A percentile compares a stretch with the other conserved stretches of the same genome.
phyloP scores from a whole-genome alignment of 75 land plant genomes.

The Sequoiadendron giganteum region DNA sequence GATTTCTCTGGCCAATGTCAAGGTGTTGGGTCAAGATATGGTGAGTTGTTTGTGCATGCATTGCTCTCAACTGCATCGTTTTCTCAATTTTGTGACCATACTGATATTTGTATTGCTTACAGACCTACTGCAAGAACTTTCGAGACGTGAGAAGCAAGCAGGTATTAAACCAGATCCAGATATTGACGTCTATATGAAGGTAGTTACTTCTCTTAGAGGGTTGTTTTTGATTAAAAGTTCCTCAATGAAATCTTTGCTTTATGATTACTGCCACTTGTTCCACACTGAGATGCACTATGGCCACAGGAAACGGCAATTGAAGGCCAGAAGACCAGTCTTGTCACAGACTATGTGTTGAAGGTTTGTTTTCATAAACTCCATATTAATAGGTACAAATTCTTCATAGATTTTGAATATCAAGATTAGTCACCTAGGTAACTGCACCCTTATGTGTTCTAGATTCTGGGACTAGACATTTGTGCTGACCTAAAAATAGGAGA shows the following conservation, averaged over 20 bases:
- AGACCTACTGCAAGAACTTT: slow-evolving; percentile 44
- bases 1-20: slow-evolving; percentile 84
- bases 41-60: slow-evolving; percentile 11
- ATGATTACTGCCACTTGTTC: not conserved
- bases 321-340: slow-evolving; percentile 24
- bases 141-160: slow-evolving; percentile 43
- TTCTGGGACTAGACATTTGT: slow-evolving; percentile 39
- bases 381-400: not conserved
- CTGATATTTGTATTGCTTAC: not conserved
- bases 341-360: slow-evolving; percentile 47
- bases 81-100: not conserved
- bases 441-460: slow-evolving; percentile 23
- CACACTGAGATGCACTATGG: not conserved
- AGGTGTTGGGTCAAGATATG: slow-evolving; percentile 50
- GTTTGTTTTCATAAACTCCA: not conserved
- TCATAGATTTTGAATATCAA: not conserved
- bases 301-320: slow-evolving; percentile 33
- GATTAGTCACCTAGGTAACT: slow-evolving; percentile 58
- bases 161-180: slow-evolving; percentile 50
- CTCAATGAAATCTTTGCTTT: not conserved
- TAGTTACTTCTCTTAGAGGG: not conserved
- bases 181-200: slow-evolving; percentile 49
- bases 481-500: slow-evolving; percentile 45
- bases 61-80: not conserved
- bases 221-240: not conserved